Evolutionary conservation across 371 early-diverging fungal species (phyloP).

Genomic region (Actinomucor elegans): DNA sequence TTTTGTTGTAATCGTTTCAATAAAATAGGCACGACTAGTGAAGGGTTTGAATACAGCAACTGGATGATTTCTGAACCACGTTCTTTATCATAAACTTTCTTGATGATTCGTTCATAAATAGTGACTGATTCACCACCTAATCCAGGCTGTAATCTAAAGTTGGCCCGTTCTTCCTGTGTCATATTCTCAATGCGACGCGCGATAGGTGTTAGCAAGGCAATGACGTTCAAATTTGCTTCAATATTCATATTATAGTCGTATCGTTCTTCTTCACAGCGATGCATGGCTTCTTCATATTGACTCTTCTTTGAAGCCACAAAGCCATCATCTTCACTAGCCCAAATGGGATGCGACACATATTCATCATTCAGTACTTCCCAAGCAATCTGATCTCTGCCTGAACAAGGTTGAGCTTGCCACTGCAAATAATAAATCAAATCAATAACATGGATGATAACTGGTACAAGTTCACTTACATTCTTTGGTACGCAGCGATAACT

Average conservation of each 20-base stretch:
- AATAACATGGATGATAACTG: no score
- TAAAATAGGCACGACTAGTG: conserved; percentile 91
- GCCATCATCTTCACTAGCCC: conserved; percentile 92
- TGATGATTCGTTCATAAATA: conserved; percentile 81
- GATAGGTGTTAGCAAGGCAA: conserved; percentile 88
- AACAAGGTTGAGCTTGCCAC: conserved; percentile 67
- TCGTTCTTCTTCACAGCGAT: conserved; percentile 97
- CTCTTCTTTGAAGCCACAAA: conserved; percentile 95
- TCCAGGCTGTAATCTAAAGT: conserved; percentile 69
- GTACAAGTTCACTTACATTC: conserved; percentile 48
- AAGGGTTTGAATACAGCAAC: conserved; percentile 86
- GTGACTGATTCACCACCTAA: conserved; percentile 81
- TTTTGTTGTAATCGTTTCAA: conserved; percentile 93
- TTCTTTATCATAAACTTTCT: conserved; percentile 86
- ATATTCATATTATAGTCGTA: conserved; percentile 95
- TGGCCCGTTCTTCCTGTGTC: conserved; percentile 72
- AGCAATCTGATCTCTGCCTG: conserved; percentile 87
- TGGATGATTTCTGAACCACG: conserved; percentile 88
- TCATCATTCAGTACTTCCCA: conserved; percentile 95
- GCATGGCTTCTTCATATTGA: conserved; percentile 93
- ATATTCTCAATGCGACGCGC: conserved; percentile 67
- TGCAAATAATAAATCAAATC: conserved; percentile 32
- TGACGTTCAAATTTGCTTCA: conserved; percentile 87
- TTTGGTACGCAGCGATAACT: conserved; percentile 76
- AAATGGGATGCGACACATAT: conserved; percentile 95